These are phyloP conservation scores for Ustilago loliicola DNA, from an alignment of 1,284 basidiomycete species.

Conservation along the genomic window DNA sequence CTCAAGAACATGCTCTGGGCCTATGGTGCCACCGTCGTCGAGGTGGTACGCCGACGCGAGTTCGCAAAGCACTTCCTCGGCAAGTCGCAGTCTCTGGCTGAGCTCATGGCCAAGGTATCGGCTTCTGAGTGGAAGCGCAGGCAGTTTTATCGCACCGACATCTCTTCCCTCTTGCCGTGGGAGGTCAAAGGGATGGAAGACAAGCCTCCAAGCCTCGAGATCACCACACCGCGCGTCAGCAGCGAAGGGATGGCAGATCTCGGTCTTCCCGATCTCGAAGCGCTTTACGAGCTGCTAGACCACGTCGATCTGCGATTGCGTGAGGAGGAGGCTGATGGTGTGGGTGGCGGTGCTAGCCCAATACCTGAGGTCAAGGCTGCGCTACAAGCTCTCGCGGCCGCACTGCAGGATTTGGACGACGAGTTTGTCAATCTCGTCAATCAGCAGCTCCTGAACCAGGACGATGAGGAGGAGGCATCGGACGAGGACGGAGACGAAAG, in stretches of 20 bases:
- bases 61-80: conserved; percentile 73
- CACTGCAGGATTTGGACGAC: conserved; percentile 56
- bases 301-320: conserved; percentile 47
- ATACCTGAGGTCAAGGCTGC: conserved; percentile 56
- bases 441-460: conserved; percentile 49
- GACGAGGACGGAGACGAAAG: conserved; percentile 42
- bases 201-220: conserved; percentile 61
- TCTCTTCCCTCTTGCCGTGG: conserved; percentile 62
- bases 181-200: conserved; percentile 62
- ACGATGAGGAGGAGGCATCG: conserved; percentile 36
- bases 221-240: conserved; percentile 56
- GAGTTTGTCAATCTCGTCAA: conserved; percentile 63
- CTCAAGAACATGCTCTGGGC: conserved; percentile 91
- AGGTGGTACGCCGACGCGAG: conserved; percentile 88
- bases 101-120: conserved; percentile 67
- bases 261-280: conserved; percentile 50
- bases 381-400: conserved; percentile 45
- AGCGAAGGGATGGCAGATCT: conserved; percentile 50
- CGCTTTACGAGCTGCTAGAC: conserved; percentile 55
- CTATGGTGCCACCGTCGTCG: conserved; percentile 90
- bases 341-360: conserved; percentile 25
- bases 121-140: conserved; percentile 60
- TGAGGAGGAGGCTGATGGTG: conserved; percentile 30
- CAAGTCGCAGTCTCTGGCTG: conserved; percentile 63
- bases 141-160: conserved; percentile 49